A percentile compares a stretch with the other conserved stretches of the same genome.
Conservation (phyloP, 306 rosid species). For the Cucumis hystrix region DNA sequence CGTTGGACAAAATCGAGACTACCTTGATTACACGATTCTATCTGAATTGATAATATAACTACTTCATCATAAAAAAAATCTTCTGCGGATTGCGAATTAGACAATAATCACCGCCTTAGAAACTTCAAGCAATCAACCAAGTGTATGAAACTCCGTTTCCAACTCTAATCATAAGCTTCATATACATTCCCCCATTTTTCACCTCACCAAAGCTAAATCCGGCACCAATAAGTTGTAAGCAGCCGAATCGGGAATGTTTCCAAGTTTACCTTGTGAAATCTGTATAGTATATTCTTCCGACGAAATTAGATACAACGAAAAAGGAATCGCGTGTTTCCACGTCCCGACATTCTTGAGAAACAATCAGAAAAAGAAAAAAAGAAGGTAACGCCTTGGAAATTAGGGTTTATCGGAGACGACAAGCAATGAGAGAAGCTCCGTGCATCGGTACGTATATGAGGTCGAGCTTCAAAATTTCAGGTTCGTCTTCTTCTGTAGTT, state of each 20-base stretch:
- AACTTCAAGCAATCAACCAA: slow-evolving; percentile 3
- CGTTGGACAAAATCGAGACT: neutral
- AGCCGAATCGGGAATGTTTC: neutral
- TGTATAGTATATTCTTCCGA: neutral
- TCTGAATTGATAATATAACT: slow-evolving; percentile 1
- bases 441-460: neutral
- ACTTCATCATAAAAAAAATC: neutral
- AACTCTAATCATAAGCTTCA: neutral
- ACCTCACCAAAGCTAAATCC: slow-evolving; percentile 18
- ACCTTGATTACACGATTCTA: slow-evolving; percentile 5
- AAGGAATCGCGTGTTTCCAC: neutral
- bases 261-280: neutral
- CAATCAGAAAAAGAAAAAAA: neutral
- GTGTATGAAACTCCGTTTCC: neutral
- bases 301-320: neutral
- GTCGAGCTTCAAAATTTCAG: neutral
- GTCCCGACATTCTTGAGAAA: neutral
- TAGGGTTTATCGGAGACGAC: slow-evolving; percentile 17
- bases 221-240: neutral
- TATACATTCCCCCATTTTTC: slow-evolving; percentile 6
- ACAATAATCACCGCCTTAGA: neutral
- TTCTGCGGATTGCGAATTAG: neutral
- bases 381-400: neutral
- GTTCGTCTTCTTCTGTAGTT: neutral
- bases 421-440: neutral